A percentile compares a stretch with the other conserved stretches of the same genome.
phyloP scores from a whole-genome alignment of 352 stramenopile species.

The Pythium dissimile region DNA sequence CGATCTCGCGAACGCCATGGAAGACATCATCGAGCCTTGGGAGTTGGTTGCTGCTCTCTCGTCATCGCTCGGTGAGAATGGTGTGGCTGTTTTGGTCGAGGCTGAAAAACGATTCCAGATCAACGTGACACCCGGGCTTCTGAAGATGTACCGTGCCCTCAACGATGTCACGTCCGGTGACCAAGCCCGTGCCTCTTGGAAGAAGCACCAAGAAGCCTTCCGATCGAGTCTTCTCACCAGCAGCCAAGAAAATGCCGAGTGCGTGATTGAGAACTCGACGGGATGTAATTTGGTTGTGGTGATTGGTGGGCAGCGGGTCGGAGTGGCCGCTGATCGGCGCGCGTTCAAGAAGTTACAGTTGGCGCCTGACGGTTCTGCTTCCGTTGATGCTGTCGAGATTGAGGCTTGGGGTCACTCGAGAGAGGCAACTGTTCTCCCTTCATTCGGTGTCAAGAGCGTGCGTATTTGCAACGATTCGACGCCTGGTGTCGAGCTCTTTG shows the following conservation, averaged over 20 bases:
- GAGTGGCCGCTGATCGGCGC: slow-evolving; percentile 45
- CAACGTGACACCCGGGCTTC: slow-evolving; percentile 32
- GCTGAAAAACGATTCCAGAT: slow-evolving; percentile 38
- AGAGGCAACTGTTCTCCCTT: slow-evolving; percentile 34
- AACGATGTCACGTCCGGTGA: slow-evolving; percentile 76
- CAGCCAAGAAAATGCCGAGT: slow-evolving; percentile 39
- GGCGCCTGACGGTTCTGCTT: slow-evolving; percentile 31
- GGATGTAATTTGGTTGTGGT: slow-evolving; percentile 53
- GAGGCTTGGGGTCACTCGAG: slow-evolving; percentile 54
- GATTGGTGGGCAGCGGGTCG: slow-evolving; percentile 34
- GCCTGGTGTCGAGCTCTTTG: slow-evolving; percentile 45
- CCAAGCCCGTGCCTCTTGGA: slow-evolving; percentile 40
- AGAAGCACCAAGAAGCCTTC: slow-evolving; percentile 62
- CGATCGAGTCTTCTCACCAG: slow-evolving; percentile 33
- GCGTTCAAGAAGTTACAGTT: slow-evolving; percentile 27
- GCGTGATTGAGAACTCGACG: slow-evolving; percentile 69
- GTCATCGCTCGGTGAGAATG: slow-evolving; percentile 27
- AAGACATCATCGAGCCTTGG: slow-evolving; percentile 40
- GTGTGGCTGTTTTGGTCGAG: slow-evolving; percentile 29
- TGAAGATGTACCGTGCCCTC: slow-evolving; percentile 74
- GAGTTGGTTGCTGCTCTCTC: slow-evolving; percentile 26
- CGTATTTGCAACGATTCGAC: slow-evolving; percentile 28
- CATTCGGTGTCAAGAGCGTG: slow-evolving; percentile 64
- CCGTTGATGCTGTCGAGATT: slow-evolving; percentile 49
- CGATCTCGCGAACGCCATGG: slow-evolving; percentile 33